phyloP scores from a whole-genome alignment of 164 flowering plant genomes.

The Platanus orientalis region DNA sequence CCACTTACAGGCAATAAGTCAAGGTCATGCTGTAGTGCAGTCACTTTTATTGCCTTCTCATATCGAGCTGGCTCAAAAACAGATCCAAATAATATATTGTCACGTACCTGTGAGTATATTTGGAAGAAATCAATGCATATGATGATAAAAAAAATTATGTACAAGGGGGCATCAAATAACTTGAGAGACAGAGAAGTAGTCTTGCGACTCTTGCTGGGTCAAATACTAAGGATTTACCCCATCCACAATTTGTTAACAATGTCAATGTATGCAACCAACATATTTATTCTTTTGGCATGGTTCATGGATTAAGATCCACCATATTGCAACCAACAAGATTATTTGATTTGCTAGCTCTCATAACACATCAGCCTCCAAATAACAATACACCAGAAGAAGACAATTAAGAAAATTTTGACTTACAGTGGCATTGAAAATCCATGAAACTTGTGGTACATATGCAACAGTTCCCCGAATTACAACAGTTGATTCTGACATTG shows the following conservation, averaged over 20 bases:
- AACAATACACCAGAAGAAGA: conserved; percentile 1
- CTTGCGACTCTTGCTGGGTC: neutral
- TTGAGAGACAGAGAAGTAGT: too few species aligned
- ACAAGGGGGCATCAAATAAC: neutral
- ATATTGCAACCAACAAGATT: neutral
- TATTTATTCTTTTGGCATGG: conserved; percentile 4
- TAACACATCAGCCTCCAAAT: neutral
- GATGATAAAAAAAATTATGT: neutral
- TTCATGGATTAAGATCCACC: neutral
- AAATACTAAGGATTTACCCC: neutral
- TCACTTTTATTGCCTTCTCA: conserved; percentile 73
- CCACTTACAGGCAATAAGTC: conserved; percentile 76
- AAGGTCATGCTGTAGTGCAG: conserved; percentile 86
- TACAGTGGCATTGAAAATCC: conserved; percentile 98
- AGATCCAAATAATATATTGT: conserved; percentile 90
- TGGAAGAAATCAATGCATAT: conserved; percentile 1
- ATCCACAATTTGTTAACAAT: neutral
- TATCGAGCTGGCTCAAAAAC: conserved; percentile 56
- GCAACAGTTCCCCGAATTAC: conserved; percentile 83
- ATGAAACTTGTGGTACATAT: conserved; percentile 95
- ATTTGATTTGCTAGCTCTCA: neutral
- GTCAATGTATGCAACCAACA: neutral
- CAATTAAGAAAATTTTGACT: conserved; percentile 24
- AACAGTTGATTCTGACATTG: conserved; percentile 54
- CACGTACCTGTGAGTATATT: conserved; percentile 64